These are phyloP conservation scores for Leccinum subrobustum DNA, from an alignment of 1,284 basidiomycete genomes.

Conservation along the genomic window DNA sequence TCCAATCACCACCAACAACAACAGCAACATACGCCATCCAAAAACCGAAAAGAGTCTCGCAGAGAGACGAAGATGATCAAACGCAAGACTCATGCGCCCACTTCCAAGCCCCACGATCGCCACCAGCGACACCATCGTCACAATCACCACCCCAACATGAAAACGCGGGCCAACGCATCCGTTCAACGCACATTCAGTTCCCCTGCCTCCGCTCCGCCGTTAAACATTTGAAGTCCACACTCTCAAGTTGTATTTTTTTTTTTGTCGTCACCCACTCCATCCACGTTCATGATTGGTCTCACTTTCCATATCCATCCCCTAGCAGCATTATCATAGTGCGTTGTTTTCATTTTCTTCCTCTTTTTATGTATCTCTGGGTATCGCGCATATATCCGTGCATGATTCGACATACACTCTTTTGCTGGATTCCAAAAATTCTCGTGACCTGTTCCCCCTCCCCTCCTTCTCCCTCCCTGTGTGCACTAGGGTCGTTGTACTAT, in stretches of 20 bases:
- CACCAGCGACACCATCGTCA: conserved; percentile 37
- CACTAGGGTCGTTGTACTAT: conserved; percentile 9
- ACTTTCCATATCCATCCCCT: conserved; percentile 11
- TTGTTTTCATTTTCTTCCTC: background rate
- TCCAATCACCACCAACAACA: conserved; percentile 29
- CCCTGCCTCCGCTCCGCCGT: conserved; percentile 28
- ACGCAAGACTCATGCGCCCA: conserved; percentile 49
- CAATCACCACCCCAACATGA: conserved; percentile 63
- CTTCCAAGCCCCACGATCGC: conserved; percentile 35
- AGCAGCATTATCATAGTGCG: conserved; percentile 13
- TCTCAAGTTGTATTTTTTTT: conserved; percentile 25
- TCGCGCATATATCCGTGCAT: conserved; percentile 28
- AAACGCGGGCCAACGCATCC: conserved; percentile 56
- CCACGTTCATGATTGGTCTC: conserved; percentile 9
- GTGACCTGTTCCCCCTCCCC: background rate
- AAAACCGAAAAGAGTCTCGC: conserved; percentile 55
- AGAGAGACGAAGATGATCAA: conserved; percentile 64
- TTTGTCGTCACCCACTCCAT: conserved; percentile 7
- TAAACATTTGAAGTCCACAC: conserved; percentile 31
- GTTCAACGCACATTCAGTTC: conserved; percentile 55
- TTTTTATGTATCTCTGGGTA: conserved; percentile 23
- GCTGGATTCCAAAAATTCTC: conserved; percentile 6
- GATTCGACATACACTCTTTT: conserved; percentile 9
- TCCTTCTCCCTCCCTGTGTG: background rate
- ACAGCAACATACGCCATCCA: conserved; percentile 40